These are phyloP conservation scores for Fusarium temperatum DNA, from an alignment of 2,329 filamentous ascomycete species.

Conservation along the genomic window DNA sequence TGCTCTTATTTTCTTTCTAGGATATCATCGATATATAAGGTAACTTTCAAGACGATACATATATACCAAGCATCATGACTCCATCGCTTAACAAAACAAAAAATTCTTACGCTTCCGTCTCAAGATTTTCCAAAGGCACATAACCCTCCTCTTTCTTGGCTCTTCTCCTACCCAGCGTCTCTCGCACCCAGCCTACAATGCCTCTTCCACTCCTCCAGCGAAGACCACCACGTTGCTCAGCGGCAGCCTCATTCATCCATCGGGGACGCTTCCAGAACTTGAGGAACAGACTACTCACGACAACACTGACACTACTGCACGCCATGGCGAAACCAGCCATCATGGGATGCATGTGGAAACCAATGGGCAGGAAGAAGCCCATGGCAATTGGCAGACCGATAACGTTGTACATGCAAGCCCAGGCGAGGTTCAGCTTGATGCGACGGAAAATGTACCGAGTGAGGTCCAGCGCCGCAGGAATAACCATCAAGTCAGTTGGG, in stretches of 20 bases:
- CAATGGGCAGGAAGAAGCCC: constrained; percentile 93
- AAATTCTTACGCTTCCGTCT: constrained; percentile 41
- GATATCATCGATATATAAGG: constrained; percentile 15
- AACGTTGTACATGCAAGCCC: constrained; percentile 93
- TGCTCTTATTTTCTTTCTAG: constrained; percentile 13
- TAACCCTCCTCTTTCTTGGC: constrained; percentile 64
- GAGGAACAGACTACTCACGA: constrained; percentile 81
- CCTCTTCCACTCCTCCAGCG: constrained; percentile 55
- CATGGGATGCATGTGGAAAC: constrained; percentile 89
- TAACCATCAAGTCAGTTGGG: constrained; percentile 87
- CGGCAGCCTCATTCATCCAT: constrained; percentile 82
- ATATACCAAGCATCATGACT: constrained; percentile 14
- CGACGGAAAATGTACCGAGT: constrained; percentile 86
- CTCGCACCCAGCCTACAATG: constrained; percentile 53
- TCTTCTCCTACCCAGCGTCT: constrained; percentile 50
- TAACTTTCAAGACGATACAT: not conserved
- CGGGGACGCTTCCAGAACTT: constrained; percentile 85
- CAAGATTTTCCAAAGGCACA: constrained; percentile 65
- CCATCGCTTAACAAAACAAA: constrained; percentile 16
- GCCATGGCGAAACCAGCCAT: constrained; percentile 96
- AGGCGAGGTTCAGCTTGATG: constrained; percentile 92
- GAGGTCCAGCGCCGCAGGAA: constrained; percentile 86
- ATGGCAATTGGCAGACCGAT: constrained; percentile 95
- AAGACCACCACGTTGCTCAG: constrained; percentile 65
- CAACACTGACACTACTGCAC: constrained; percentile 87